These are phyloP conservation scores for Saussurea involucrata DNA, from an alignment of 129 eudicot species.

Conservation along the genomic window DNA sequence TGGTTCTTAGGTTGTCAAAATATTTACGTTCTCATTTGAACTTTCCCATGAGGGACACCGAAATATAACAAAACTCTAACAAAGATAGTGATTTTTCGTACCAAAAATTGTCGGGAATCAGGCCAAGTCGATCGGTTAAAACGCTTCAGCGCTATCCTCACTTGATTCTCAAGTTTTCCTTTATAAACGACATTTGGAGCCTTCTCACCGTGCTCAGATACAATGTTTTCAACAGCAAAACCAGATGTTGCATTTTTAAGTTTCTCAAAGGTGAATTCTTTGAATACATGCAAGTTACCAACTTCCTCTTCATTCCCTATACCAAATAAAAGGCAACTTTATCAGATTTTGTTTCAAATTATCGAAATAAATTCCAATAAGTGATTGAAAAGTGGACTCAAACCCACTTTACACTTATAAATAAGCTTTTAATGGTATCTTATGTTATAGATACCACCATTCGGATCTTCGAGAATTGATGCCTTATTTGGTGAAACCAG, in stretches of 20 bases:
- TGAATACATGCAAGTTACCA: constrained; percentile 39
- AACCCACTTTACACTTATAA: neutral
- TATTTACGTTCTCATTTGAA: too few relatives aligned
- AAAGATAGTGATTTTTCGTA: too few relatives aligned
- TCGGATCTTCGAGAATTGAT: constrained; percentile 51
- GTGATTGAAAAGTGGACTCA: neutral
- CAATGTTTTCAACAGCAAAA: constrained; percentile 65
- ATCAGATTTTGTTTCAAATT: neutral
- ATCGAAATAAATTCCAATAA: neutral
- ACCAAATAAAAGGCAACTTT: neutral
- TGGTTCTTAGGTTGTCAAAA: neutral
- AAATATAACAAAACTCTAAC: too few relatives aligned
- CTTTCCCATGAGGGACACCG: too few relatives aligned
- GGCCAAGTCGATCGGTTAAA: too few relatives aligned
- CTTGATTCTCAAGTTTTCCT: too few relatives aligned
- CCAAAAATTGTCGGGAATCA: too few relatives aligned
- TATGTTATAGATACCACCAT: constrained; percentile 31
- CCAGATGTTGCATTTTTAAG: constrained; percentile 69
- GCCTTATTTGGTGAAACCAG: constrained; percentile 52
- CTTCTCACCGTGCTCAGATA: constrained; percentile 69
- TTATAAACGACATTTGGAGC: too few relatives aligned
- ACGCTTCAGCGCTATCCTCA: too few relatives aligned
- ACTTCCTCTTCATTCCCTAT: too few relatives aligned
- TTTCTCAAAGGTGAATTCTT: constrained; percentile 58
- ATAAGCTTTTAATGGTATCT: neutral